A percentile compares a stretch with the other conserved stretches of the same genome.
Conservation (phyloP, 768 basidiomycete genomes). For the Neoboletus magnificus region DNA sequence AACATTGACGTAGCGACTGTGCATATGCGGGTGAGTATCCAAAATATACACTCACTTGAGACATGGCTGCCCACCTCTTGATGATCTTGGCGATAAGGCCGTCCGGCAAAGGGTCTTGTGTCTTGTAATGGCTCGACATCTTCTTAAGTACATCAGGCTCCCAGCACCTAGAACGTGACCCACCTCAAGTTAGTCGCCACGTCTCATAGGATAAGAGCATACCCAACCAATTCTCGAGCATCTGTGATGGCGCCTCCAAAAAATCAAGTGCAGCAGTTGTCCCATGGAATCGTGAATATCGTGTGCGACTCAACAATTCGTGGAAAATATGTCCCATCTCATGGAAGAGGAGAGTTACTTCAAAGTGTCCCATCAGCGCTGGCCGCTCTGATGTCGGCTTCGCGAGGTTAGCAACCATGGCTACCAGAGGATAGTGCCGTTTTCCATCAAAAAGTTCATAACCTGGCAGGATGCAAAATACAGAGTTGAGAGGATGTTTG, state of each 20-base stretch:
- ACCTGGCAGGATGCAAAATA: constrained; percentile 71
- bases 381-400: constrained; percentile 76
- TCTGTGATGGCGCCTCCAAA: constrained; percentile 87
- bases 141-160: constrained; percentile 67
- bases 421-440: constrained; percentile 66
- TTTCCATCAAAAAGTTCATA: constrained; percentile 52
- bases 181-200: not conserved
- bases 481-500: constrained; percentile 83
- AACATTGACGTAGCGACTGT: constrained; percentile 69
- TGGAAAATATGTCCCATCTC: constrained; percentile 80
- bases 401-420: constrained; percentile 87
- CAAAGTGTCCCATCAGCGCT: constrained; percentile 80
- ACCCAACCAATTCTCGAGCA: constrained; percentile 81
- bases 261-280: constrained; percentile 76
- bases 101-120: constrained; percentile 61
- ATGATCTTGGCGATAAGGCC: constrained; percentile 73
- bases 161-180: constrained; percentile 56
- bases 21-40: not conserved
- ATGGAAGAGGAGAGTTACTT: constrained; percentile 87
- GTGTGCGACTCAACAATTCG: constrained; percentile 62
- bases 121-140: constrained; percentile 78
- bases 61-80: constrained; percentile 47
- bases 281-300: constrained; percentile 76
- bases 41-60: not conserved
- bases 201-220: not conserved